Conservation (phyloP, 495 filamentous ascomycete species). For the Amniculicola lignicola region DNA sequence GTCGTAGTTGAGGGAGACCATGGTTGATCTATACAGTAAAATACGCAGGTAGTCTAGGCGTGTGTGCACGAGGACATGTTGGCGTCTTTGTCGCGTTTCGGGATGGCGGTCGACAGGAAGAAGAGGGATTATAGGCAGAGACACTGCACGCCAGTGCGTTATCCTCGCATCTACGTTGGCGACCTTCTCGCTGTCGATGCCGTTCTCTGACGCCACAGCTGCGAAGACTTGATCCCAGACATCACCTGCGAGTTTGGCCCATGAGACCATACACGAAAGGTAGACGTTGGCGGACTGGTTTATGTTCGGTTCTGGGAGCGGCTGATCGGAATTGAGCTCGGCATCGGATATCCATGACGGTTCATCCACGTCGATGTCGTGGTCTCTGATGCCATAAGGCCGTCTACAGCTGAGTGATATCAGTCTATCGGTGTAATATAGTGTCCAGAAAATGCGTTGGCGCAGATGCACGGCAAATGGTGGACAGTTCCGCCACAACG, state of each 20-base stretch:
- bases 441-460: constrained; percentile 29
- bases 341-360: constrained; percentile 12
- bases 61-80: constrained; percentile 14
- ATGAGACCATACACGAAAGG: constrained; percentile 16
- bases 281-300: constrained; percentile 2
- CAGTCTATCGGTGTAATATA: constrained; percentile 21
- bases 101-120: background rate
- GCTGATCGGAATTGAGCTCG: constrained; percentile 12
- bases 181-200: background rate
- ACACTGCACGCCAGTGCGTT: constrained; percentile 6
- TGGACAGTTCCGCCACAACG: constrained; percentile 7
- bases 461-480: constrained; percentile 20
- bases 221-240: constrained; percentile 25
- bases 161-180: constrained; percentile 15
- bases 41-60: constrained; percentile 16
- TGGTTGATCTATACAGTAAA: constrained; percentile 1
- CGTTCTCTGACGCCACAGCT: background rate
- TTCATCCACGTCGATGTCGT: constrained; percentile 20
- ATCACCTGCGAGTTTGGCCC: constrained; percentile 13
- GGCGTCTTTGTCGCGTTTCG: constrained; percentile 1
- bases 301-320: constrained; percentile 6
- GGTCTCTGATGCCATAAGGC: constrained; percentile 21
- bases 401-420: constrained; percentile 30
- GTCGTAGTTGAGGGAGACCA: constrained; percentile 16
- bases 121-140: constrained; percentile 2